phyloP scores from a whole-genome alignment of 202 grass and related monocot genomes.

The Alloteropsis angusta region DNA sequence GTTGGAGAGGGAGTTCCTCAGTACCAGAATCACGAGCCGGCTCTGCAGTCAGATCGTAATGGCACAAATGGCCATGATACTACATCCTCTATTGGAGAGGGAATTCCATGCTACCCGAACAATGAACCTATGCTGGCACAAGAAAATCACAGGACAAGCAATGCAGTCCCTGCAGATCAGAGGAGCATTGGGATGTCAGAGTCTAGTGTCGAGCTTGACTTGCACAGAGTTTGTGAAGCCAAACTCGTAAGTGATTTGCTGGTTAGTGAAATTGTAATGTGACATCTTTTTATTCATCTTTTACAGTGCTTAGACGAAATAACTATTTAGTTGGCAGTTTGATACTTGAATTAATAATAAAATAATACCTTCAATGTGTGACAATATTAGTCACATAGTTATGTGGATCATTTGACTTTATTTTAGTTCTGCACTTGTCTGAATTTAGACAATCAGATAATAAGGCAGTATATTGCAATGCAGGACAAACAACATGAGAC shows the following conservation, averaged over 20 bases:
- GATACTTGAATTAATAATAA: not conserved
- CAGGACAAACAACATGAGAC: conserved; percentile 56
- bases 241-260: conserved; percentile 56
- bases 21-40: conserved; percentile 29
- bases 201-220: conserved; percentile 51
- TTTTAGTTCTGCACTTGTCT: not conserved
- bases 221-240: conserved; percentile 41
- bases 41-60: conserved; percentile 17
- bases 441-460: conserved; percentile 28
- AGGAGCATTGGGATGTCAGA: conserved; percentile 49
- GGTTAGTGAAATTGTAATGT: not conserved
- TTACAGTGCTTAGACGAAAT: not conserved
- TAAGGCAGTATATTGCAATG: conserved; percentile 32
- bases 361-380: not conserved
- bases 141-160: conserved; percentile 22
- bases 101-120: conserved; percentile 9
- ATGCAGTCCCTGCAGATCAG: conserved; percentile 35
- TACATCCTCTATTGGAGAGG: conserved; percentile 27
- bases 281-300: not conserved
- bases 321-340: not conserved
- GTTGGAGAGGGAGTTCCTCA: conserved; percentile 24
- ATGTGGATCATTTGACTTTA: not conserved
- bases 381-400: not conserved
- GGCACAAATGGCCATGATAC: conserved; percentile 6
- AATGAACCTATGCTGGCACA: conserved; percentile 29